Conservation (phyloP, 768 basidiomycete species). For the Hebeloma cylindrosporum region DNA sequence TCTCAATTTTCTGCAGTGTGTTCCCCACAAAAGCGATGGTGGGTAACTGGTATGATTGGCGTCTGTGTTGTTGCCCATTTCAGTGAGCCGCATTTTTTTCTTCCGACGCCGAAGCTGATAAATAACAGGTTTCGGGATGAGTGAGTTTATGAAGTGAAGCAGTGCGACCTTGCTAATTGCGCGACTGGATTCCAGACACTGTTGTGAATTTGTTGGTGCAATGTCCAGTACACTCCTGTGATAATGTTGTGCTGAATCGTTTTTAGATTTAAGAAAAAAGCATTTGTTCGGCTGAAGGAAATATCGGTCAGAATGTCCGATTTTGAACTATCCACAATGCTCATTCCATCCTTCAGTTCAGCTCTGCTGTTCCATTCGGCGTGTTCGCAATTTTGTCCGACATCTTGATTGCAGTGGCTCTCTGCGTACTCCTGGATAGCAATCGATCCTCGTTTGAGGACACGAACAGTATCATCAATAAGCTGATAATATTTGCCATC, state of each 20-base stretch:
- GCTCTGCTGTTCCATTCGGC: constrained; percentile 44
- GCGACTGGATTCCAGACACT: constrained; percentile 28
- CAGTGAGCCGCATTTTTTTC: constrained; percentile 27
- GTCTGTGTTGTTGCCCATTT: constrained; percentile 41
- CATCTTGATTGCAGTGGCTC: constrained; percentile 41
- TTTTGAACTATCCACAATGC: background rate
- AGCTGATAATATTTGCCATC: constrained; percentile 47
- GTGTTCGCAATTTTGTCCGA: constrained; percentile 46
- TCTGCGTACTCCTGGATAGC: constrained; percentile 42
- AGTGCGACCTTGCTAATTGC: background rate
- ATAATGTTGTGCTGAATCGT: background rate
- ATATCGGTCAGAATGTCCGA: constrained; percentile 29
- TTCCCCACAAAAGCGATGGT: constrained; percentile 31
- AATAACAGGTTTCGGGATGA: constrained; percentile 39
- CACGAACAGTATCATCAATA: constrained; percentile 46
- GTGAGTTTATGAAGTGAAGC: constrained; percentile 25
- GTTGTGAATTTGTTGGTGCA: constrained; percentile 36
- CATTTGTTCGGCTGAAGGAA: constrained; percentile 36
- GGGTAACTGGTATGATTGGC: constrained; percentile 36
- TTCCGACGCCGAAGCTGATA: background rate
- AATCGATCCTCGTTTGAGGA: constrained; percentile 40
- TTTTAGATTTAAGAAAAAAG: constrained; percentile 37
- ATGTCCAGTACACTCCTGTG: background rate
- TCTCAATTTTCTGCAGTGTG: constrained; percentile 31
- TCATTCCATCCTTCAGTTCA: constrained; percentile 23